Percentiles rank a stretch among this genome's conserved stretches.
Conservation (phyloP, 495 filamentous ascomycete species). For the Xylaria longipes region DNA sequence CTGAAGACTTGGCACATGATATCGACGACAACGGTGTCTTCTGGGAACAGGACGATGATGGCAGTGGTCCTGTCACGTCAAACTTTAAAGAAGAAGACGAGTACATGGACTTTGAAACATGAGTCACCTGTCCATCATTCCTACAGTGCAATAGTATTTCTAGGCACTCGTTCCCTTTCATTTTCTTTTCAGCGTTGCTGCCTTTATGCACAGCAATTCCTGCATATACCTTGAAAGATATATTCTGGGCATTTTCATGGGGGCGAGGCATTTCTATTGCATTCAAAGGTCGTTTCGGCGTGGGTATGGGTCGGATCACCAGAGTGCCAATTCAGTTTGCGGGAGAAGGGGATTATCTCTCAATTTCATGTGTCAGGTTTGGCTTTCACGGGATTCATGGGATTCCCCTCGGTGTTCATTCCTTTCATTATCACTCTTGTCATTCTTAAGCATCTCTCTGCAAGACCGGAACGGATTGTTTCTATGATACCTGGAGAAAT, state of each 20-base stretch:
- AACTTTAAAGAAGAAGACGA: slow-evolving; percentile 94
- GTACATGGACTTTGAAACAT: slow-evolving; percentile 71
- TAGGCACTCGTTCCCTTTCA: slow-evolving; percentile 33
- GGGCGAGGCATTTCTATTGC: slow-evolving; percentile 29
- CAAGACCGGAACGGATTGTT: slow-evolving; percentile 30
- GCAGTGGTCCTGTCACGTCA: slow-evolving; percentile 56
- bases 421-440: slow-evolving; percentile 25
- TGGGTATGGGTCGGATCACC: slow-evolving; percentile 14
- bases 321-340: slow-evolving; percentile 18
- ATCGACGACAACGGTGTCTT: slow-evolving; percentile 65
- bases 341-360: slow-evolving; percentile 5
- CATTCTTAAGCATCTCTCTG: slow-evolving; percentile 33
- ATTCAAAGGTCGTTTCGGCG: slow-evolving; percentile 33
- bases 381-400: slow-evolving; percentile 8
- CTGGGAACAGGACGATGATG: slow-evolving; percentile 73
- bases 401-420: slow-evolving; percentile 22
- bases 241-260: slow-evolving; percentile 37
- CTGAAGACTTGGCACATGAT: slow-evolving; percentile 64
- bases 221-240: slow-evolving; percentile 28
- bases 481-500: slow-evolving; percentile 44
- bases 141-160: slow-evolving; percentile 18
- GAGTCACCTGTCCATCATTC: slow-evolving; percentile 12
- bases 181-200: slow-evolving; percentile 34
- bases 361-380: neutral
- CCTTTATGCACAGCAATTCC: slow-evolving; percentile 27